Percentiles rank a stretch among this genome's conserved stretches.
phyloP scores from a whole-genome alignment of 495 filamentous ascomycete species.

The Hypoxylon fuscum region DNA sequence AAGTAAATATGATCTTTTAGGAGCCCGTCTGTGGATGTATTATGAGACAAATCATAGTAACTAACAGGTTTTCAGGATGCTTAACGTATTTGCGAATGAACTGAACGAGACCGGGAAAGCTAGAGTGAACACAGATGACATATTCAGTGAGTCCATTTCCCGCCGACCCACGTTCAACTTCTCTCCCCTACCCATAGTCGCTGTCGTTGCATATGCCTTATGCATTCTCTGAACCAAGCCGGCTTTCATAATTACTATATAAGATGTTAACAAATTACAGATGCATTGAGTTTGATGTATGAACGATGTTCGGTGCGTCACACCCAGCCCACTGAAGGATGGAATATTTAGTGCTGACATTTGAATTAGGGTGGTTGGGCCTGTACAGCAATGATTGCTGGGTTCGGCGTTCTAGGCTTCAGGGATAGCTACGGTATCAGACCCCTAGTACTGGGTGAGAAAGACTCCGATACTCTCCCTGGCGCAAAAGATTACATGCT shows the following conservation, averaged over 20 bases:
- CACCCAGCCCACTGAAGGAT: no score
- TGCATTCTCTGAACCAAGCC: no score
- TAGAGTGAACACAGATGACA: slow-evolving; percentile 89
- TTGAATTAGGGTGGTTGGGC: slow-evolving; percentile 36
- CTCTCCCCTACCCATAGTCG: no score
- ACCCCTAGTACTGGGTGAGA: slow-evolving; percentile 83
- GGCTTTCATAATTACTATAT: neutral
- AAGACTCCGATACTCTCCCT: slow-evolving; percentile 67
- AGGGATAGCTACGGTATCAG: slow-evolving; percentile 89
- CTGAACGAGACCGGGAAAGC: slow-evolving; percentile 96
- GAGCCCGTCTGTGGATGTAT: neutral
- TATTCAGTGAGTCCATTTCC: slow-evolving; percentile 73
- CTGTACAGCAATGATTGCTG: slow-evolving; percentile 86
- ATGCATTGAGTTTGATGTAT: slow-evolving; percentile 23
- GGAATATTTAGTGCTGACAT: slow-evolving; percentile 1
- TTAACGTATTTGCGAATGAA: slow-evolving; percentile 95
- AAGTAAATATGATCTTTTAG: neutral
- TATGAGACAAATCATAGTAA: neutral
- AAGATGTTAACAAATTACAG: slow-evolving; percentile 11
- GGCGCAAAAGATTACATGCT: slow-evolving; percentile 93
- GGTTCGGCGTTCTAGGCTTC: slow-evolving; percentile 92
- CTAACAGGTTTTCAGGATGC: slow-evolving; percentile 58
- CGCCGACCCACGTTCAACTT: no score
- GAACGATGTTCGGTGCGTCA: slow-evolving; percentile 28
- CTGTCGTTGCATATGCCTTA: no score